Percentiles rank a stretch among this genome's conserved stretches.
These are phyloP conservation scores for Darksidea phi DNA, from an alignment of 495 filamentous ascomycete species.

Conservation along the genomic window DNA sequence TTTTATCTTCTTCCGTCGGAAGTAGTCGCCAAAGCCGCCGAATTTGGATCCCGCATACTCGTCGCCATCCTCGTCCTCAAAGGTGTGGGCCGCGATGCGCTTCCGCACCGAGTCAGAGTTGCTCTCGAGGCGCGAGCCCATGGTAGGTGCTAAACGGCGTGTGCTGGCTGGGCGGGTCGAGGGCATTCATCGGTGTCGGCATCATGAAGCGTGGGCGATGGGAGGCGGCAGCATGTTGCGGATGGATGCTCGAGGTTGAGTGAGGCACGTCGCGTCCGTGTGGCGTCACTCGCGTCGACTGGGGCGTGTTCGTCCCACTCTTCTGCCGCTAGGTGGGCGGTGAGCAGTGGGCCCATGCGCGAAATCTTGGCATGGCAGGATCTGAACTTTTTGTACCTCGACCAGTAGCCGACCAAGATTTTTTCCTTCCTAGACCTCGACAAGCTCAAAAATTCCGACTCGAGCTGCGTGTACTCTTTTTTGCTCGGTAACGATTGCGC, in stretches of 20 bases:
- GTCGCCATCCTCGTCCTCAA: constrained; percentile 74
- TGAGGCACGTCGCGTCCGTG: constrained; percentile 2
- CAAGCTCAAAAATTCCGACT: not conserved
- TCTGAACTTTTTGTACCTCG: constrained; percentile 7
- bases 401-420: not conserved
- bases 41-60: constrained; percentile 87
- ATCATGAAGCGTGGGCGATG: constrained; percentile 21
- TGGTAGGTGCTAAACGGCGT: constrained; percentile 39
- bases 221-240: constrained; percentile 25
- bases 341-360: not conserved
- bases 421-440: not conserved
- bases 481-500: not conserved
- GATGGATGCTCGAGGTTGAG: constrained; percentile 5
- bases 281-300: not conserved
- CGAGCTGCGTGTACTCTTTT: constrained; percentile 11
- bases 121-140: constrained; percentile 76
- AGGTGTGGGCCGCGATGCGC: constrained; percentile 72
- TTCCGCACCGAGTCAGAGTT: constrained; percentile 78
- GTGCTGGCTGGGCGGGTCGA: constrained; percentile 3
- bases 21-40: constrained; percentile 86
- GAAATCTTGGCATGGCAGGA: constrained; percentile 31
- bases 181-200: constrained; percentile 6
- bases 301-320: no score
- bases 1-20: constrained; percentile 91
- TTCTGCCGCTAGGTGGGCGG: no score